A percentile compares a stretch with the other conserved stretches of the same genome.
phyloP scores from a whole-genome alignment of 2,329 filamentous ascomycete genomes.

The Pseudocercospora ulei region DNA sequence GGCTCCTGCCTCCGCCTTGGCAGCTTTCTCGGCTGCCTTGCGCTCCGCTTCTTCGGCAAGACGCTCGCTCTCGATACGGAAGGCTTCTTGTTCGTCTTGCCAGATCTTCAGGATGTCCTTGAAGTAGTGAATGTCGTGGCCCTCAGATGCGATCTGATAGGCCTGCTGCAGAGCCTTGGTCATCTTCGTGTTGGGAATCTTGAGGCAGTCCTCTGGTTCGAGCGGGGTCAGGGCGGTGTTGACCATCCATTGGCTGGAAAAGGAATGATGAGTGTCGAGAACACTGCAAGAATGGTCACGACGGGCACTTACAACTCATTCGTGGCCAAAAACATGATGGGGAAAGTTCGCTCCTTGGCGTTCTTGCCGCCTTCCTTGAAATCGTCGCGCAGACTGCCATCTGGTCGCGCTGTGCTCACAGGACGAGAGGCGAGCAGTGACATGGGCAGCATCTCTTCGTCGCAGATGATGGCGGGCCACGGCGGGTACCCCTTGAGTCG shows the following conservation, averaged over 20 bases:
- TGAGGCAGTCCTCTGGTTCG: constrained; percentile 58
- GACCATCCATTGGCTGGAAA: constrained; percentile 71
- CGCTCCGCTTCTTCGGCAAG: constrained; percentile 36
- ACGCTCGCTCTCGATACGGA: constrained; percentile 31
- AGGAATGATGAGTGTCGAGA: constrained; percentile 2
- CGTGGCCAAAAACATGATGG: constrained; percentile 87
- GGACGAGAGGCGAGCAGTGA: constrained; percentile 68
- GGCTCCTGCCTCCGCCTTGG: constrained; percentile 36
- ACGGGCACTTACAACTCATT: constrained; percentile 81
- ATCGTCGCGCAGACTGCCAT: constrained; percentile 79
- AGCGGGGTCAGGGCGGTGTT: constrained; percentile 75
- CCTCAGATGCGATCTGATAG: constrained; percentile 68
- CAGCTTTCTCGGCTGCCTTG: constrained; percentile 36
- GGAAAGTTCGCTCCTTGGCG: constrained; percentile 72
- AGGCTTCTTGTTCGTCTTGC: constrained; percentile 44
- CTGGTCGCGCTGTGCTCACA: constrained; percentile 67
- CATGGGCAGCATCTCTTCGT: constrained; percentile 84
- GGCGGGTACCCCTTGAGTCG: constrained; percentile 89
- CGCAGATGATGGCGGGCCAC: constrained; percentile 89
- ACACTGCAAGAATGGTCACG: background rate
- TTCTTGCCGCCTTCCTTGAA: constrained; percentile 83
- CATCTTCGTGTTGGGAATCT: constrained; percentile 64
- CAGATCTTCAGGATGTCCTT: constrained; percentile 62
- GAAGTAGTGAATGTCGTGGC: constrained; percentile 69
- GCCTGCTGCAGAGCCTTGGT: constrained; percentile 69